Base-by-base conservation (phyloP, 441 rosid species). In the Populus hybrid region DNA sequence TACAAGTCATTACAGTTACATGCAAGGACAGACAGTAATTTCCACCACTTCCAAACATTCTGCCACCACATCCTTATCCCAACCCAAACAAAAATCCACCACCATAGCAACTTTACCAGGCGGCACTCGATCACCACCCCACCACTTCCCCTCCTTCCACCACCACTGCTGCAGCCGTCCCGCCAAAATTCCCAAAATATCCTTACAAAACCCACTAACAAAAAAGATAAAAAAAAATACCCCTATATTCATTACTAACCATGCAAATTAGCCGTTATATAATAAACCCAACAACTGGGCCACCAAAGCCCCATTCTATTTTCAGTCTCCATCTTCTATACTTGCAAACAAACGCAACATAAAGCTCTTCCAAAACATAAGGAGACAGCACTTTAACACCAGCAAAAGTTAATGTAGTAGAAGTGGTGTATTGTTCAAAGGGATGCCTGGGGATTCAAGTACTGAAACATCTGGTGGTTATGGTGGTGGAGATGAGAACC, bases 371-470 rank as follows among this genome's bases (percentile, higher is more conserved):
- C 38, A 72, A 20, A 23, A 38, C 50, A 73, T 21, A 66, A 71
- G 64, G 74, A 74, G 67, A n/a, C 69, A n/a, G 4, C 74, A 56
- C 63, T 56, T 20, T n/a, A 56, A 56, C 63, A 56, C 23, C 20
- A 56, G 64, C 28, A 45, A 74, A 31, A 12, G 78, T 20, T 45
- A 68, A 40, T 56, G 78, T 42, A 70, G 71, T 26, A 69, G 80
- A 21, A 63, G 74, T 16, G 67, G 75, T 20, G 24, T 59, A 81
- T 21, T 14, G 66, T 12, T 31, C 68, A 45, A 65, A 59, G 31
- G 31, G 77, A 94, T 92, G 99, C 92, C 94, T 89, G 81, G 88
- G 78, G 89, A 91, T 76, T 89, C 91, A 12, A 78, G 81, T 65
- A 79, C 74, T 72, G 83, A 88, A 66, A 78, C 68, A 12, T 76